Percentiles rank a stretch among this genome's conserved stretches.
These are phyloP conservation scores for Trichosporon faecale DNA, from an alignment of 1,284 basidiomycete genomes.

Conservation along the genomic window DNA sequence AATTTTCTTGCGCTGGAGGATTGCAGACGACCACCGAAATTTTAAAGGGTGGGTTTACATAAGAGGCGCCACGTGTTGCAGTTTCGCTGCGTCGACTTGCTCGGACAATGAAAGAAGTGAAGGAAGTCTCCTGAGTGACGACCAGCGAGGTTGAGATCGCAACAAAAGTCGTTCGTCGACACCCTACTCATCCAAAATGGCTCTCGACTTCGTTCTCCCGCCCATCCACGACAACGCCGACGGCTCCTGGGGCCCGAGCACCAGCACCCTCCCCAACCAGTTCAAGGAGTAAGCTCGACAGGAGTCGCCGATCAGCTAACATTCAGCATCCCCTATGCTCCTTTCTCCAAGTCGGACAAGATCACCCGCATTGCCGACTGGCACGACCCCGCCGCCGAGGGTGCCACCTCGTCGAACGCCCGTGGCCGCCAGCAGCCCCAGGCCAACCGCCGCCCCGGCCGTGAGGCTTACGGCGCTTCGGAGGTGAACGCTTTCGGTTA, in stretches of 20 bases:
- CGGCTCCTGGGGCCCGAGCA: slow-evolving; percentile 53
- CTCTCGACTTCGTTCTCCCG: slow-evolving; percentile 49
- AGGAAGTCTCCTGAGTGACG: slow-evolving; percentile 4
- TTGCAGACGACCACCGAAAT: slow-evolving; percentile 12
- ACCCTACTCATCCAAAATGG: slow-evolving; percentile 31
- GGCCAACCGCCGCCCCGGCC: slow-evolving; percentile 43
- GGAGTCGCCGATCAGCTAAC: background rate
- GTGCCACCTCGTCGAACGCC: slow-evolving; percentile 56
- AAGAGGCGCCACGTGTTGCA: slow-evolving; percentile 10
- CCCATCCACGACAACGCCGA: slow-evolving; percentile 52
- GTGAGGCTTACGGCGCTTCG: slow-evolving; percentile 54
- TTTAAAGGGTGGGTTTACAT: slow-evolving; percentile 5
- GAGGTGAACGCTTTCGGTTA: slow-evolving; percentile 95
- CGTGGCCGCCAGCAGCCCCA: slow-evolving; percentile 28
- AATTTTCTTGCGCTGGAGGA: background rate
- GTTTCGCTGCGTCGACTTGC: slow-evolving; percentile 12
- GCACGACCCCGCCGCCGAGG: slow-evolving; percentile 63
- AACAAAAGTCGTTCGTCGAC: slow-evolving; percentile 2
- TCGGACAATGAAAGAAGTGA: slow-evolving; percentile 13
- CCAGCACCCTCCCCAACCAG: slow-evolving; percentile 45
- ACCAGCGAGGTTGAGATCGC: slow-evolving; percentile 6
- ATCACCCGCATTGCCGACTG: slow-evolving; percentile 97
- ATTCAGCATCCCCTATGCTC: slow-evolving; percentile 80
- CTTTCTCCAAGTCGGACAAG: slow-evolving; percentile 97
- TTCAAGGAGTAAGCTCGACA: slow-evolving; percentile 51